Percentiles rank a stretch among this genome's conserved stretches.
phyloP scores from a whole-genome alignment of 2,329 filamentous ascomycete genomes.

The Lachnum nothofagi region DNA sequence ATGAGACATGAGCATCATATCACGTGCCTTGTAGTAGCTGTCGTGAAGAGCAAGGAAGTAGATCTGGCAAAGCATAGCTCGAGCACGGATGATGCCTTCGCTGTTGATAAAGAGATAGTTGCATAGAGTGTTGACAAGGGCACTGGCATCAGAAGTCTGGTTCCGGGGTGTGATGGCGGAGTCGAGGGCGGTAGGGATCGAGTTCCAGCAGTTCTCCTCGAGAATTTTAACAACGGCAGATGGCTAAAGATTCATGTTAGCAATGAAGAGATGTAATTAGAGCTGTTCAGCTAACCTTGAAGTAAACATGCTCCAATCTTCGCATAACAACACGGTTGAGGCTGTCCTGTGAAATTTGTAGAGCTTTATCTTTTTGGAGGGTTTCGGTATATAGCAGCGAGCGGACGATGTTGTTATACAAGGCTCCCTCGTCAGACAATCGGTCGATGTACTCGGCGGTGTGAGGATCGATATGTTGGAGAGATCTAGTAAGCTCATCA shows the following conservation, averaged over 20 bases:
- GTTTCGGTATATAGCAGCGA: conserved; percentile 83
- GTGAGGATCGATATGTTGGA: conserved; percentile 96
- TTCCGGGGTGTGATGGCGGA: conserved; percentile 75
- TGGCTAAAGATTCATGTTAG: conserved; percentile 48
- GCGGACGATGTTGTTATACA: conserved; percentile 91
- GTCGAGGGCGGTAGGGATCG: conserved; percentile 63
- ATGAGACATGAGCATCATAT: conserved; percentile 99
- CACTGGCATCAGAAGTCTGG: conserved; percentile 61
- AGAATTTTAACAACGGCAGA: conserved; percentile 87
- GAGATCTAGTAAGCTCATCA: conserved; percentile 93
- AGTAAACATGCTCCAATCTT: conserved; percentile 94
- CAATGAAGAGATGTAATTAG: conserved; percentile 10
- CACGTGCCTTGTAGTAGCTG: conserved; percentile 94
- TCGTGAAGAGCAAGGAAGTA: conserved; percentile 98
- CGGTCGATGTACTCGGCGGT: conserved; percentile 98
- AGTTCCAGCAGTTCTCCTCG: conserved; percentile 90
- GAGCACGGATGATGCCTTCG: conserved; percentile 90
- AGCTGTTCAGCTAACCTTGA: conserved; percentile 61
- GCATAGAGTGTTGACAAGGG: conserved; percentile 81
- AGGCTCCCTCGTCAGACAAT: conserved; percentile 78
- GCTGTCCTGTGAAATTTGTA: conserved; percentile 76
- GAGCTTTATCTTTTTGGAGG: conserved; percentile 62
- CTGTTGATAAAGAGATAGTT: conserved; percentile 92
- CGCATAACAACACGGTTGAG: conserved; percentile 91
- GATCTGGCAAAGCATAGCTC: conserved; percentile 96